phyloP scores from a whole-genome alignment of 345 rosid species.

The Syzygium oleosum region DNA sequence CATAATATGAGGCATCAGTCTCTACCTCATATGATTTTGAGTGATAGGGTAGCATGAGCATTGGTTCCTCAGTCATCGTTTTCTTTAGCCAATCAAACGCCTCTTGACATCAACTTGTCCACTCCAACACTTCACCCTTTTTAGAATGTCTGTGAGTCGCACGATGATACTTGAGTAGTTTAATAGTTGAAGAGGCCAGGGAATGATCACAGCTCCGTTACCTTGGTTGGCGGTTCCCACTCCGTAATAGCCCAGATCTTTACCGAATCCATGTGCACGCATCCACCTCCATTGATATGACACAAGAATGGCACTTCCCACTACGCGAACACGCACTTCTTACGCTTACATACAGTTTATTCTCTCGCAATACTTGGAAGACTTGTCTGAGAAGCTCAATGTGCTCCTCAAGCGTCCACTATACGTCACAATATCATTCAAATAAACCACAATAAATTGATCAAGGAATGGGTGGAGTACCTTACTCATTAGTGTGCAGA shows the following conservation, averaged over 20 bases:
- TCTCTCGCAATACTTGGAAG: background rate
- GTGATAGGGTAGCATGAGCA: background rate
- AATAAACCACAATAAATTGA: background rate
- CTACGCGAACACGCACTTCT: background rate
- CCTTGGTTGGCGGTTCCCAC: background rate
- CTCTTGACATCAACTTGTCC: background rate
- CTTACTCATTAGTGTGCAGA: background rate
- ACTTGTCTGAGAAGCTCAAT: background rate
- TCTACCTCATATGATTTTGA: background rate
- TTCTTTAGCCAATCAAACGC: background rate
- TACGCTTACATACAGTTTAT: background rate
- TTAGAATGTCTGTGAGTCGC: background rate
- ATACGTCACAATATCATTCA: background rate
- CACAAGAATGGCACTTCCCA: background rate
- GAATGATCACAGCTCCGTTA: background rate
- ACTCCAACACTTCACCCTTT: background rate
- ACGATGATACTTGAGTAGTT: background rate
- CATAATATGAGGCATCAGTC: background rate
- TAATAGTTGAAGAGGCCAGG: background rate
- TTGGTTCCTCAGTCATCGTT: background rate
- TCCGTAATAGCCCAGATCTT: background rate
- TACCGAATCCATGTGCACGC: background rate
- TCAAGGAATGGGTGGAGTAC: background rate
- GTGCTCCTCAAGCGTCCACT: background rate
- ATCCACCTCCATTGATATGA: background rate